These are phyloP conservation scores for thale cress (Arabidopsis thaliana) DNA, from an alignment of 345 rosid genomes.

Conservation along the genomic window TAIR10.1 NC_003070.9:7627501-7628000, in stretches of 20 bases:
- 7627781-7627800: background rate
- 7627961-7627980: background rate
- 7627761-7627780: background rate
- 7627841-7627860: constrained; percentile 88
- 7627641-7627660: background rate
- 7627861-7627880: constrained; percentile 82
- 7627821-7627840: constrained; percentile 56
- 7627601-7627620: constrained; percentile 5
- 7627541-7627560: background rate
- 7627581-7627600: background rate
- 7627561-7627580: background rate
- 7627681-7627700: background rate
- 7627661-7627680: background rate
- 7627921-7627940: constrained; percentile 89
- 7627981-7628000: background rate
- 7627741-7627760: background rate
- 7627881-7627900: constrained; percentile 96
- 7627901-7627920: constrained; percentile 99
- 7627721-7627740: background rate
- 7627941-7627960: background rate
- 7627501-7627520: constrained; percentile 85
- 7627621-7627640: background rate
- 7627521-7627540: constrained; percentile 8
- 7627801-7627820: constrained; percentile 14
- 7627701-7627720: background rate